Evolutionary conservation across 495 filamentous ascomycete genomes (phyloP), one percentile per base, ranked within the genome.

Genomic region (Ramalina intermedia): DNA sequence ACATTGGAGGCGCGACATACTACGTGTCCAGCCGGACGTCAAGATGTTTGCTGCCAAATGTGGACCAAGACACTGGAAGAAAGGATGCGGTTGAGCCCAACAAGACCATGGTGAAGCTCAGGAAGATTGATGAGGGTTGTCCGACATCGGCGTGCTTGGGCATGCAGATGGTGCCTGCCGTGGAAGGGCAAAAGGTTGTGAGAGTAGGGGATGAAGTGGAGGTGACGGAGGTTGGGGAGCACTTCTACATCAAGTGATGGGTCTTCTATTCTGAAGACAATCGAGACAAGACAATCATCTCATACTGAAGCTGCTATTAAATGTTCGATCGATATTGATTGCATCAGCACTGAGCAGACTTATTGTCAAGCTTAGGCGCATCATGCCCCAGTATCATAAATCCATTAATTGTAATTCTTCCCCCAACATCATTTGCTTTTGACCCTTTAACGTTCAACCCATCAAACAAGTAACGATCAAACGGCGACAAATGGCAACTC

Each of bases 1-100:
- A 67, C 24, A 75, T 96, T 49, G 72, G 68, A 1, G 58, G 49
- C 35, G 52, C 61, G 38, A 59, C 59, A 16, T 76, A 69, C 46
- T 63, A 78, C 56, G 79, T 87, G 13, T 80, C 80, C 4, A 85
- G 81, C 59, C 75, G 84, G 14, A 88, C 84, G 2, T 73, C 80
- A 5, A 78, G 89, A 26, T 95, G 89, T 63, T 80, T 78, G 46
- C 61, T 95, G 48, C 88, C 88, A 5, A 95, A 95, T 57, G 82
- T 89, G 2, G 75, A 94, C 63, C 86, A 73, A 14, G 69, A 69
- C 17, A 86, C 77, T 2, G 90, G 86, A 0, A 56, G 73, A n/a
- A 73, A 76, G 44, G 84, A 94, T 61, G 61, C 63, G 2, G 67
- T 63, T 6, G 82, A 96, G 66, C 88, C 89, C 14, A 81, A 88